Percentiles rank a stretch among this genome's conserved stretches.
These are phyloP conservation scores for Aureobasidium subglaciale DNA, from an alignment of 2,329 filamentous ascomycete species.

Conservation along the genomic window DNA sequence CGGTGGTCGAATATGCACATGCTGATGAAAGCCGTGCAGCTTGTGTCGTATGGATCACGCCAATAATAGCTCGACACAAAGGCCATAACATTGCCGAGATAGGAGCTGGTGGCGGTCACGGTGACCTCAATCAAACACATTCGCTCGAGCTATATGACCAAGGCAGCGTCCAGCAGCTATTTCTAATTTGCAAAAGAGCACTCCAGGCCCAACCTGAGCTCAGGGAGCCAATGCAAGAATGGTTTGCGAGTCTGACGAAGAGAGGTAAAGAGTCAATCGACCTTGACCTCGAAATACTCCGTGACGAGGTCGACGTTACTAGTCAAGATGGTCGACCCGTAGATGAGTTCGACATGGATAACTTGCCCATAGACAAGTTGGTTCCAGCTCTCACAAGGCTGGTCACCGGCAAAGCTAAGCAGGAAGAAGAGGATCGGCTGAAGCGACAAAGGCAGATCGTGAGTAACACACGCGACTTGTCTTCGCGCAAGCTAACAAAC, in stretches of 20 bases:
- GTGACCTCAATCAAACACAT: conserved; percentile 62
- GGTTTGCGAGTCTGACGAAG: conserved; percentile 25
- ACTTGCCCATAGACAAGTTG: conserved; percentile 27
- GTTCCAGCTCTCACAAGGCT: conserved; percentile 27
- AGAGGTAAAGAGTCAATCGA: conserved; percentile 21
- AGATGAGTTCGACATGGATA: conserved; percentile 19
- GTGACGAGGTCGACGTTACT: conserved; percentile 11
- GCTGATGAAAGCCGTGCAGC: conserved; percentile 15
- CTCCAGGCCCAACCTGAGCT: conserved; percentile 31
- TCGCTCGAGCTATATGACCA: conserved; percentile 55
- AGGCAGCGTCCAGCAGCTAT: conserved; percentile 45
- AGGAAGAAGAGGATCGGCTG: conserved; percentile 17
- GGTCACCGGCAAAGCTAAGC: conserved; percentile 21
- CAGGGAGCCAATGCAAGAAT: conserved; percentile 29
- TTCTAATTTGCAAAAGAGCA: conserved; percentile 41
- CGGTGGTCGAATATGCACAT: neutral
- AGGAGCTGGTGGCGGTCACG: conserved; percentile 71
- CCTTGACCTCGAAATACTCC: conserved; percentile 17
- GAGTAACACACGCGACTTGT: conserved; percentile 1
- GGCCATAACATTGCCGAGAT: conserved; percentile 63
- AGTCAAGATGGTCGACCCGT: conserved; percentile 8
- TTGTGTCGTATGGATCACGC: conserved; percentile 66
- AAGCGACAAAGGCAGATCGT: conserved; percentile 24
- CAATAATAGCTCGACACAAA: conserved; percentile 60
- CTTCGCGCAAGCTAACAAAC: conserved; percentile 3